phyloP scores from a whole-genome alignment of 805 yeast species.

The Kluyveromyces lactis region DNA sequence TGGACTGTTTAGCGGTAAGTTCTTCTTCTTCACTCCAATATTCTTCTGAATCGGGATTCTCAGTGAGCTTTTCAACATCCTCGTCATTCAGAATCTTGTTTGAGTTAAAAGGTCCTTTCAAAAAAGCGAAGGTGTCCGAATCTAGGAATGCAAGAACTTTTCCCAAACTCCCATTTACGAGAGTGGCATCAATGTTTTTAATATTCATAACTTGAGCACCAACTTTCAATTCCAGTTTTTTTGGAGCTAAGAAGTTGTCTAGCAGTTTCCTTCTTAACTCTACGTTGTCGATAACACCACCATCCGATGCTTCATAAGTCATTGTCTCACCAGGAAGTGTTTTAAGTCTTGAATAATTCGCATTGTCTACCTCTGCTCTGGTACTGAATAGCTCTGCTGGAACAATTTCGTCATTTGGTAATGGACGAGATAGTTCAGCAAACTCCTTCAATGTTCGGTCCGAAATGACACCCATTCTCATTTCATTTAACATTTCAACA shows the following conservation, averaged over 20 bases:
- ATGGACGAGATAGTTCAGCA: constrained; percentile 40
- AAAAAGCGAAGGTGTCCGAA: constrained; percentile 36
- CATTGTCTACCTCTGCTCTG: constrained; percentile 59
- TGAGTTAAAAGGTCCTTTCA: constrained; percentile 12
- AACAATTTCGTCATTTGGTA: constrained; percentile 50
- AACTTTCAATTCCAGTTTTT: constrained; percentile 45
- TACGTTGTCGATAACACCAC: constrained; percentile 38
- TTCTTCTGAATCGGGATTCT: constrained; percentile 16
- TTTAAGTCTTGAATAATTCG: constrained; percentile 45
- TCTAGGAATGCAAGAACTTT: constrained; percentile 53
- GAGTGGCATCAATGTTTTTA: constrained; percentile 60
- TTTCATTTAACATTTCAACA: constrained; percentile 66
- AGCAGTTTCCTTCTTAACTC: constrained; percentile 38
- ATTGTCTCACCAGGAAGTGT: constrained; percentile 37
- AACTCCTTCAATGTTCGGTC: constrained; percentile 43
- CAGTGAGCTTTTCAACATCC: constrained; percentile 14
- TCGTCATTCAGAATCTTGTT: constrained; percentile 19
- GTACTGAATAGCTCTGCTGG: constrained; percentile 75
- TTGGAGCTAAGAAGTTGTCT: constrained; percentile 56
- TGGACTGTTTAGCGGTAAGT: constrained; percentile 11
- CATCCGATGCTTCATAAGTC: constrained; percentile 44
- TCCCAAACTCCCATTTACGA: constrained; percentile 76
- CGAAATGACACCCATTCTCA: constrained; percentile 56
- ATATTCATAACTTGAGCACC: constrained; percentile 82
- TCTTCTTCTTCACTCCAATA: constrained; percentile 13